Conservation (phyloP, 2,329 filamentous ascomycete species). For the Knufia petricola region DNA sequence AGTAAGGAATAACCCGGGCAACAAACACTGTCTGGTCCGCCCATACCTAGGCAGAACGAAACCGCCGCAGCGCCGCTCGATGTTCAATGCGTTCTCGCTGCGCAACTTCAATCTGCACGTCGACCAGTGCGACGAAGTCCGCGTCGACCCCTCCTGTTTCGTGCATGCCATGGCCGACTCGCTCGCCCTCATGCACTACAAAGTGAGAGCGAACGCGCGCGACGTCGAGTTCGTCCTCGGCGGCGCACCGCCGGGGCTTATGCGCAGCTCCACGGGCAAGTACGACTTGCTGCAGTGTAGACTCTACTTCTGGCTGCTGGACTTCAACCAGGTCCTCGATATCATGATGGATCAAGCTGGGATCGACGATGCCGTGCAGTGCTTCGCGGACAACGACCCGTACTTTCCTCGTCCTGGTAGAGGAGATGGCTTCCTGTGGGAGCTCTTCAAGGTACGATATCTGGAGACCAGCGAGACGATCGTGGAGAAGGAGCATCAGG, state of each 20-base stretch:
- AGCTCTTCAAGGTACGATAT: not conserved
- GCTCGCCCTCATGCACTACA: slow-evolving; percentile 45
- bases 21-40: slow-evolving; percentile 42
- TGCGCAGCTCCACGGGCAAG: not conserved
- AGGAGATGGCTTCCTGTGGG: not conserved
- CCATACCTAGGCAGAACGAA: slow-evolving; percentile 38
- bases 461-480: too few species aligned
- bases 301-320: slow-evolving; percentile 34
- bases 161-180: slow-evolving; percentile 41
- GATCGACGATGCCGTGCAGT: slow-evolving; percentile 33
- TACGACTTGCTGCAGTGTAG: slow-evolving; percentile 23
- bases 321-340: slow-evolving; percentile 37
- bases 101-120: slow-evolving; percentile 43
- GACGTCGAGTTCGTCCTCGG: slow-evolving; percentile 49
- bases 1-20: slow-evolving; percentile 24
- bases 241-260: slow-evolving; percentile 1
- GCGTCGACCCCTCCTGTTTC: slow-evolving; percentile 26
- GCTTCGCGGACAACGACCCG: slow-evolving; percentile 44
- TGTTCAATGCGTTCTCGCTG: slow-evolving; percentile 33
- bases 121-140: slow-evolving; percentile 39
- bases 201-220: slow-evolving; percentile 39
- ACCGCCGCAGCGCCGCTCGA: slow-evolving; percentile 23
- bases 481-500: too few species aligned
- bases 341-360: slow-evolving; percentile 35
- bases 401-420: slow-evolving; percentile 28